A percentile compares a stretch with the other conserved stretches of the same genome.
phyloP scores from a whole-genome alignment of 257 asterid species.

The Salvia miltiorrhiza region DNA sequence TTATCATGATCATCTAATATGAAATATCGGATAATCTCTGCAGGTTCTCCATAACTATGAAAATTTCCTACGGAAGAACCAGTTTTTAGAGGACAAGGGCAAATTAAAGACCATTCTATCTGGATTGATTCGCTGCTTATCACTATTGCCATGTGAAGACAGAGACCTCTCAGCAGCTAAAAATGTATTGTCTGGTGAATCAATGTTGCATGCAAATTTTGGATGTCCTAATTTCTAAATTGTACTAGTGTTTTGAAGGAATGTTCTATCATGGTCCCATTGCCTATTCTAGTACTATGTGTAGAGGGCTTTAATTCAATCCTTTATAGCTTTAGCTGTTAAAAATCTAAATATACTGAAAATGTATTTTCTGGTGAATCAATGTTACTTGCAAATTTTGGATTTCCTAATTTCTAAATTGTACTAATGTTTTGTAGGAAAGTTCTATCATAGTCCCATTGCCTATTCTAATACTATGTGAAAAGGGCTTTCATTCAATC shows the following conservation, averaged over 20 bases:
- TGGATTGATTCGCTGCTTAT: conserved; percentile 79
- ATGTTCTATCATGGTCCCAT: background rate
- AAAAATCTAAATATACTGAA: conserved; percentile 18
- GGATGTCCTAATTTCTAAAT: background rate
- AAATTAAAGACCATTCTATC: conserved; percentile 62
- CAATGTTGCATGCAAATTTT: conserved; percentile 4
- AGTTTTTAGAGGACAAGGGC: conserved; percentile 69
- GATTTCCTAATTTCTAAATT: background rate
- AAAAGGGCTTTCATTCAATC: background rate
- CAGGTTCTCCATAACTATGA: conserved; percentile 80
- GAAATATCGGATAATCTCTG: conserved; percentile 8
- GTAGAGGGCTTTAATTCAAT: background rate
- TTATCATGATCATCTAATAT: background rate
- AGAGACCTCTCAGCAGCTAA: conserved; percentile 36
- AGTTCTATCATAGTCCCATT: background rate
- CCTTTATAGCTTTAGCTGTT: background rate
- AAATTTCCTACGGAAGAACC: conserved; percentile 67
- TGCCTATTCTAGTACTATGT: background rate
- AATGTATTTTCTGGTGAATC: conserved; percentile 46
- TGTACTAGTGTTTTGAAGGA: background rate
- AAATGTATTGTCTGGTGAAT: conserved; percentile 49
- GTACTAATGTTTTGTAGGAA: background rate
- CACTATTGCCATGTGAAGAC: conserved; percentile 58
- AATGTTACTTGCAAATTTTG: background rate
- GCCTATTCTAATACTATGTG: background rate